phyloP scores from a whole-genome alignment of 2,329 filamentous ascomycete species.

The Thielaviopsis euricoi region DNA sequence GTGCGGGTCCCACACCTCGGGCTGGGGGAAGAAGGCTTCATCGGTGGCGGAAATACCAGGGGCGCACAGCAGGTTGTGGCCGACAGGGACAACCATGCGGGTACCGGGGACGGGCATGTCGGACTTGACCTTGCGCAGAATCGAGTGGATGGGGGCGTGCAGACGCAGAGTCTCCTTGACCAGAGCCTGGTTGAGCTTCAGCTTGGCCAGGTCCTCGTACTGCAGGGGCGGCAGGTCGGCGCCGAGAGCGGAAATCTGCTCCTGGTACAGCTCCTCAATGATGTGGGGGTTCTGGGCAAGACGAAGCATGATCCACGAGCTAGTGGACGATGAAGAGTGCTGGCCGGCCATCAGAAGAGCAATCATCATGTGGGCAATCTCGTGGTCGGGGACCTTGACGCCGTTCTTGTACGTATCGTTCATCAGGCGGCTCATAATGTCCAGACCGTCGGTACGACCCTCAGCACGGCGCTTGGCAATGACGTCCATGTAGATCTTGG shows the following conservation, averaged over 20 bases:
- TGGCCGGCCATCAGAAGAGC: slow-evolving; percentile 83
- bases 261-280: slow-evolving; percentile 64
- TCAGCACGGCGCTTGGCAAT: slow-evolving; percentile 51
- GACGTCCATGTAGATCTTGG: slow-evolving; percentile 67
- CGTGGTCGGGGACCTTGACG: slow-evolving; percentile 58
- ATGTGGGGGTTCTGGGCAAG: slow-evolving; percentile 64
- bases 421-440: slow-evolving; percentile 90
- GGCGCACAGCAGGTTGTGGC: slow-evolving; percentile 67
- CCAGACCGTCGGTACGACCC: slow-evolving; percentile 36
- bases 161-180: slow-evolving; percentile 85
- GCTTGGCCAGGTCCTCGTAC: slow-evolving; percentile 61
- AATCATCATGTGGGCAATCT: slow-evolving; percentile 89
- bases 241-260: slow-evolving; percentile 62
- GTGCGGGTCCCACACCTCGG: slow-evolving; percentile 73
- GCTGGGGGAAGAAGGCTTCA: slow-evolving; percentile 63
- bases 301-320: slow-evolving; percentile 70
- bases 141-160: slow-evolving; percentile 86
- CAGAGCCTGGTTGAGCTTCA: slow-evolving; percentile 68
- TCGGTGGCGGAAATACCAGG: slow-evolving; percentile 67
- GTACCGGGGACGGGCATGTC: slow-evolving; percentile 74
- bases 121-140: slow-evolving; percentile 80
- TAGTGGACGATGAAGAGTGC: slow-evolving; percentile 73
- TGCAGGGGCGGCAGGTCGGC: slow-evolving; percentile 56
- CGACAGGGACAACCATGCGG: slow-evolving; percentile 64
- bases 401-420: slow-evolving; percentile 73